Evolutionary conservation across 2,329 filamentous ascomycete genomes (phyloP), one percentile per base, ranked within the genome.

Genomic region (Exserohilum rostratum): DNA sequence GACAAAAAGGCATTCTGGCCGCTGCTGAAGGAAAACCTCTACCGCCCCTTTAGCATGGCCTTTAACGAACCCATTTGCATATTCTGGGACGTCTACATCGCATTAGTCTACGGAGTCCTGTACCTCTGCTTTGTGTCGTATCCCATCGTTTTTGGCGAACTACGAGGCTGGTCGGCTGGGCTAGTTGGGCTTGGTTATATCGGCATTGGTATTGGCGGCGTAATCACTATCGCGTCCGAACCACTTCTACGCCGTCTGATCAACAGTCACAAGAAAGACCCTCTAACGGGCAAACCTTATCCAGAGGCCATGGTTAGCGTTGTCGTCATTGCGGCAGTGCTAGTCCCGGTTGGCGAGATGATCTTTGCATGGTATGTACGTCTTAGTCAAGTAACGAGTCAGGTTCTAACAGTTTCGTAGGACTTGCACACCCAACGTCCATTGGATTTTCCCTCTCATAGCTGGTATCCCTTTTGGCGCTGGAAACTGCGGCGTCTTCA

Each of bases 71-170:
- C 92, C 0, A 96, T 97, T 51, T 93, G 90, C 78, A 89, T 93
- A 27, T 87, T 87, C 70, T 93, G 86, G 86, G 84, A 89, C 66
- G 72, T 87, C 30, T 89, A 89, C 62, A 85, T 89, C 59, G 84
- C 90, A 0, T 79, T 96, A 34, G 85, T 96, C 31, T 96, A 96
- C 72, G 90, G 87, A 15, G 91, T 96, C 35, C 80, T 97, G 1
- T 95, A 95, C 68, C 85, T 96, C 29, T 96, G 91, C 76, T 96
- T 96, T 77, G 88, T 96, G 13, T 91, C 90, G 11, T 96, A 96
- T 72, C 92, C 92, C 0, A 89, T 96, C 55, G 89, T 96, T 53
- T 96, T 95, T 75, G 80, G 82, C 10, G 80, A 88, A 35, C 76
- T 85, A 53, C 88, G 93, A 15, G 90, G 90, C 56, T 97, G 92